Base-by-base conservation (phyloP, 1,284 basidiomycete genomes). In the Trichosporon asahii region DNA sequence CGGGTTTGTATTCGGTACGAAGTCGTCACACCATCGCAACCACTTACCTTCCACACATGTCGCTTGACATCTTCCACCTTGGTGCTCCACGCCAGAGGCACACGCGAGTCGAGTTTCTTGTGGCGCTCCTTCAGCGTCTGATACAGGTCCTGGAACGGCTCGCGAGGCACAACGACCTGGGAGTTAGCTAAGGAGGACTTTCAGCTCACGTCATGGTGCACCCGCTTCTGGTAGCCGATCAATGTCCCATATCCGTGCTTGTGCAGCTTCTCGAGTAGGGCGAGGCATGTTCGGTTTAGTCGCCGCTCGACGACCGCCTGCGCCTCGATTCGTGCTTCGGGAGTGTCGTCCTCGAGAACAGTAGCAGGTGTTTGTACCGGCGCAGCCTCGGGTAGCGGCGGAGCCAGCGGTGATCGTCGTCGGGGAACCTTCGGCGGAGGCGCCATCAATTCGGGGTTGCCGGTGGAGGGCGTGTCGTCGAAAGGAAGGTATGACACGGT, bases 81-180 rank as follows among this genome's bases (percentile, higher is more conserved):
- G 6, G 71, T 80, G 69, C 74, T 95, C 92, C 82, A 95, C 93
- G 69, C 67, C 90, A 85, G 95, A 90, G 0, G 93, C 91, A 95
- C 93, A 61, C 88, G 86, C 89, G 95, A 98, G 4, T 88, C 88
- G 12, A 93, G 83, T 74, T 90, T 87, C 73, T 90, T 91, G 83
- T 97, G 89, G 25, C 91, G 86, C 73, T 92, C 90, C 68, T 95
- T 89, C 86, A 98, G 90, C 1, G 88, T 76, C 37, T 95, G 88
- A 77, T 98, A 99, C 3, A 95, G 81, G 79, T 98, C 95, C 76
- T 97, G 95, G 77, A 95, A 98, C 3, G 84, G 80, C 67, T 93
- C 91, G 25, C 91, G 85, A 0, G 89, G 87, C 3, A 97, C 87
- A 18, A 98, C 76, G 15, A 89, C 86, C 84, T 73, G 65, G 5